Percentiles rank a stretch among this genome's conserved stretches.
phyloP scores from a whole-genome alignment of 768 basidiomycete genomes.

The Filobasidium floriforme region DNA sequence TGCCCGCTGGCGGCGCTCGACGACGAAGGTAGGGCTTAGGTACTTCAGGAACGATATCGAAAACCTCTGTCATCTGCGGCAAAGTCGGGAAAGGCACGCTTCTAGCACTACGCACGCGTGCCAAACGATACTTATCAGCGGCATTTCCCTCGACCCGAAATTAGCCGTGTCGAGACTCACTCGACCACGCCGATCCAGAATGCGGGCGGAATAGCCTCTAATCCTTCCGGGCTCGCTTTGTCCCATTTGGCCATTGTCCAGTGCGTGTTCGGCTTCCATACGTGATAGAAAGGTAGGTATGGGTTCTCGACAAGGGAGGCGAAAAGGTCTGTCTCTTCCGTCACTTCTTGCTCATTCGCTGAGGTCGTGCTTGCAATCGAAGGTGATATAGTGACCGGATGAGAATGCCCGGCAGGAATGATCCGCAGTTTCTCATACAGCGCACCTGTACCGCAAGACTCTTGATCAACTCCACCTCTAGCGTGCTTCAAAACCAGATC shows the following conservation, averaged over 20 bases:
- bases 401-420: slow-evolving; percentile 47
- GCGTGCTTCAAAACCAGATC: neutral
- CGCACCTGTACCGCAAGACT: slow-evolving; percentile 4
- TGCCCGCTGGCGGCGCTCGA: slow-evolving; percentile 6
- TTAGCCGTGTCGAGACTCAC: slow-evolving; percentile 49
- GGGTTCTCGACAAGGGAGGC: slow-evolving; percentile 45
- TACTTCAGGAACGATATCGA: slow-evolving; percentile 57
- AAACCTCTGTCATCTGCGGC: slow-evolving; percentile 66
- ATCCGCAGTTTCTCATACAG: slow-evolving; percentile 19
- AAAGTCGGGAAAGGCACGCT: slow-evolving; percentile 75
- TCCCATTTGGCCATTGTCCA: slow-evolving; percentile 47
- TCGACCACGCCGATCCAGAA: slow-evolving; percentile 79
- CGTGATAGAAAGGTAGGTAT: slow-evolving; percentile 77
- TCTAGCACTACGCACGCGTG: slow-evolving; percentile 56
- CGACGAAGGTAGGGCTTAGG: slow-evolving; percentile 52
- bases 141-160: neutral
- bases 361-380: slow-evolving; percentile 12
- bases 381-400: slow-evolving; percentile 52
- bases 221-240: slow-evolving; percentile 56
- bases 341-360: neutral
- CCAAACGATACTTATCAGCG: neutral
- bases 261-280: slow-evolving; percentile 82
- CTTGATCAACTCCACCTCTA: neutral
- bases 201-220: slow-evolving; percentile 66
- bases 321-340: slow-evolving; percentile 19